Evolutionary conservation across 176 grass and related monocot species (phyloP).

Genomic region (Oryza nivara): DNA sequence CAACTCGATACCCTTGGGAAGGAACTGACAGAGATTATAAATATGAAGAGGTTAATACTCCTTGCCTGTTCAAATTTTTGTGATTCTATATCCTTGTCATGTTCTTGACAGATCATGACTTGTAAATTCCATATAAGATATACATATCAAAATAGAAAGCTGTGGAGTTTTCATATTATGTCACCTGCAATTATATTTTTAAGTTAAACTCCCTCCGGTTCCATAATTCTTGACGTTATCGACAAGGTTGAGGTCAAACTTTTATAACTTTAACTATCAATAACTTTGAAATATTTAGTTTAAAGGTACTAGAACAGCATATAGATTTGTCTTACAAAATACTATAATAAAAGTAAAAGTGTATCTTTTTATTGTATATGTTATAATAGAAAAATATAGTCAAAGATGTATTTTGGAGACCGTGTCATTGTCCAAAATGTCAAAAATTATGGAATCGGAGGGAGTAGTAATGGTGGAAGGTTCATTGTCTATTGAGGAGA

Average conservation of each 20-base stretch:
- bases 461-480: background rate
- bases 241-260: too few species aligned
- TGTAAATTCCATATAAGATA: background rate
- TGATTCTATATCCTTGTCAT: background rate
- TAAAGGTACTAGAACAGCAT: too few species aligned
- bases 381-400: too few species aligned
- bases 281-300: too few species aligned
- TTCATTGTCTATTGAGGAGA: slow-evolving; percentile 6
- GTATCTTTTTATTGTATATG: too few species aligned
- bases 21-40: slow-evolving; percentile 95
- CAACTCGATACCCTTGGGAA: slow-evolving; percentile 72
- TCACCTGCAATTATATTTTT: background rate
- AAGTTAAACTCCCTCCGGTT: background rate
- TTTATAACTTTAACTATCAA: too few species aligned
- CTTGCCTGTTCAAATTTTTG: slow-evolving; percentile 15
- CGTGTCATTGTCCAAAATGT: too few species aligned
- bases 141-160: background rate
- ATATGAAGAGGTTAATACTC: slow-evolving; percentile 70
- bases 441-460: too few species aligned
- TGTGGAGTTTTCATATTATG: background rate
- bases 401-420: too few species aligned
- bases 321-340: too few species aligned
- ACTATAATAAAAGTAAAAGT: too few species aligned
- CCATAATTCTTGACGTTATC: too few species aligned
- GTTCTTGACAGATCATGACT: background rate